Evolutionary conservation across 2,329 filamentous ascomycete genomes (phyloP), one percentile per base, ranked within the genome.

Genomic region (Fusarium fujikuroi): DNA sequence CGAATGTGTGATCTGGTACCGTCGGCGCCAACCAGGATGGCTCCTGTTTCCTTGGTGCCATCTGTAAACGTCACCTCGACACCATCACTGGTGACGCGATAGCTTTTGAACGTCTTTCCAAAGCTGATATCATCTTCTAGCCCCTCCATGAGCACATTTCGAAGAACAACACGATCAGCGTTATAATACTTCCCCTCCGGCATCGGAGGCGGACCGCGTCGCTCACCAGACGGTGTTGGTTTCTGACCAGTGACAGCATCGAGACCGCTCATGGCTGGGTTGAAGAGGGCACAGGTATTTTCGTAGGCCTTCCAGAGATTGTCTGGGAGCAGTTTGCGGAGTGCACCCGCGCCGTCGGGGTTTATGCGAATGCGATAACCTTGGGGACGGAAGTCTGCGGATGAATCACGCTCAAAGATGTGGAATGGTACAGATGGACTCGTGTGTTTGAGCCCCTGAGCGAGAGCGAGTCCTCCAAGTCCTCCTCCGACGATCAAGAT

Each of bases 71-170:
- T 32, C 21, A 32, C 28, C 21, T 49, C 21, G 5, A 49, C 46
- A n/a, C 28, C 46, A 12, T 9, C 28, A 9, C 28, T 7, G 0
- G 28, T 32, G 7, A 32, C 5, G 1, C 21, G 7, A 32, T n/a
- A 49, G 1, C 21, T 49, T 18, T n/a, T 3, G 2, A 49, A 49
- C 0, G 5, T 32, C 15, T 32, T 49, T 18, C 46, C 46, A n/a
- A 49, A 49, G 7, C 21, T 49, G 5, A 49, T 49, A 9, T 18
- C 10, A 32, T n/a, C 7, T 18, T 49, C 28, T 10, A 49, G 4
- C 5, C 28, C 46, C 0, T 18, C 5, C 21, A 49, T 12, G 0
- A 49, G 46, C 21, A 49, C 28, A 32, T n/a, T 49, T 32, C 28
- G 46, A 7, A 49, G 46, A 49, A 49, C 21, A 9, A 49, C 46